phyloP scores from a whole-genome alignment of 73 alveolate species.

The Paramecium tetraurelia region DNA sequence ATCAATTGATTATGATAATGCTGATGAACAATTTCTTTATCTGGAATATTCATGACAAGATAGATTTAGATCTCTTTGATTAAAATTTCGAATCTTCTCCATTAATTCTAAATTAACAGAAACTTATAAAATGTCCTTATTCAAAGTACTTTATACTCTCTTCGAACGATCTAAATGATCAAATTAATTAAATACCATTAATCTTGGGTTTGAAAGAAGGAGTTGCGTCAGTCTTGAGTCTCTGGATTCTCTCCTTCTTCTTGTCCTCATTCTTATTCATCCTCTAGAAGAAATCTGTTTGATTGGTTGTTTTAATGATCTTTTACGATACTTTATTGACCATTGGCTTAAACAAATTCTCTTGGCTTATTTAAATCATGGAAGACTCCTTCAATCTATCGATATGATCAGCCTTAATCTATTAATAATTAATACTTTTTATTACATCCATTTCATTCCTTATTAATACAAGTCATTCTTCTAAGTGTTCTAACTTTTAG shows the following conservation, averaged over 20 bases:
- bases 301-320: not conserved
- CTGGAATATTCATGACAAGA: not conserved
- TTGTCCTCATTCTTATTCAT: not conserved
- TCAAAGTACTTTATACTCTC: not conserved
- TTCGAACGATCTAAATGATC: not conserved
- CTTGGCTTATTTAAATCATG: not conserved
- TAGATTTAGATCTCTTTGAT: not conserved
- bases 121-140: not conserved
- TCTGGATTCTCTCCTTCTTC: not conserved
- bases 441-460: slow-evolving; percentile 16
- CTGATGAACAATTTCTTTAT: not conserved
- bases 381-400: not conserved
- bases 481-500: not conserved
- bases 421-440: slow-evolving; percentile 2
- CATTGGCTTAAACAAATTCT: not conserved
- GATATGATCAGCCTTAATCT: slow-evolving; percentile 1
- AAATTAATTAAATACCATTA: not conserved
- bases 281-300: not conserved
- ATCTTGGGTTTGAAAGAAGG: not conserved
- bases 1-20: not conserved
- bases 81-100: not conserved
- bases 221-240: not conserved
- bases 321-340: slow-evolving; percentile 10
- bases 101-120: not conserved
- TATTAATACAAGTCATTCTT: not conserved